Evolutionary conservation across 2,329 filamentous ascomycete genomes (phyloP), one percentile per base, ranked within the genome.

Genomic region (Acephala macrosclerotiorum): DNA sequence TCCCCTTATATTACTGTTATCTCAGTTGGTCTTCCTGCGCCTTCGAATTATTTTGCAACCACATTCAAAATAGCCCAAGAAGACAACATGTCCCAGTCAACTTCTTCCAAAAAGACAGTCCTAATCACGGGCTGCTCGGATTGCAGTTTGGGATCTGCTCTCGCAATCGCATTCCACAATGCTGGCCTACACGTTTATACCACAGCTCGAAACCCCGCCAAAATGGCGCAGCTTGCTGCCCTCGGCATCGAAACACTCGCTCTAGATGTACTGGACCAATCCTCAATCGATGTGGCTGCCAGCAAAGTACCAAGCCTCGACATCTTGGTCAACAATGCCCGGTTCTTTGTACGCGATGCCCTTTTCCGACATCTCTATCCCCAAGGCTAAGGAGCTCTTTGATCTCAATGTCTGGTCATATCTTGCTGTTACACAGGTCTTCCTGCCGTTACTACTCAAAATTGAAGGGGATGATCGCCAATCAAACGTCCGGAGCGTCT

Each of bases 291-390:
- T 0, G 51, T 62, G 5, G 75, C 75, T 2, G 76, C 76, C 26
- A 33, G 16, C 25, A 55, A 35, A 35, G 18, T 33, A 22, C 26
- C 3, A 5, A 75, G 67, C 25, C 75, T 83, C 12, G 78, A 82
- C 63, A 74, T 82, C 26, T 76, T 83, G 2, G 72, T 82, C 64
- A 83, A 84, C 70, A 83, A 83, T 70, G 78, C 81, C n/a, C 2
- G 81, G 78, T 16, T 69, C 72, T n/a, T 71, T 73, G n/a, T 76
- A 75, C 57, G 65, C 65, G 9, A 74, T 76, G 68, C 76, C 78
- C 0, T 64, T 79, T 1, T 66, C 75, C 8, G 78, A 80, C 65
- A 65, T 71, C 11, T 68, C 72, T 8, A 57, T 77, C 8, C 66
- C 69, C 11, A 70, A 71, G 18, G 72, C 77, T 2, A 75, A 74